Percentiles rank a stretch among this genome's conserved stretches.
phyloP scores from a whole-genome alignment of 176 grass and related monocot species.

The Poa pratensis region DNA sequence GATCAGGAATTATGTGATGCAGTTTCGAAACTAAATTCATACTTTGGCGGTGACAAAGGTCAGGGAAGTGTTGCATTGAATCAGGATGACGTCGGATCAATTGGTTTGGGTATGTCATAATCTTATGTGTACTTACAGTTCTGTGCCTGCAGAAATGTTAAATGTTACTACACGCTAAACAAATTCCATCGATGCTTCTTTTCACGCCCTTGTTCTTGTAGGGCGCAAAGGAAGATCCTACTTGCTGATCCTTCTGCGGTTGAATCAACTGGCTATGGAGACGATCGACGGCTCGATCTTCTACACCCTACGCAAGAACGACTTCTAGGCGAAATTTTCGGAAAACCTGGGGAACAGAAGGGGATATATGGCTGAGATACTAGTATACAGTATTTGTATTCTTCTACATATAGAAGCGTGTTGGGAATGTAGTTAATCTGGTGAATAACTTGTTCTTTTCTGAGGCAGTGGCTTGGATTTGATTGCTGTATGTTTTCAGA shows the following conservation, averaged over 20 bases:
- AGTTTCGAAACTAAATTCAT: slow-evolving; percentile 73
- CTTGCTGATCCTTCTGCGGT: slow-evolving; percentile 67
- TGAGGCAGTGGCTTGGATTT: not conserved
- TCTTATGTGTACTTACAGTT: not conserved
- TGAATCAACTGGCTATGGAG: slow-evolving; percentile 81
- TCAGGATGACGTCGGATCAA: slow-evolving; percentile 72
- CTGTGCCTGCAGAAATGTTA: not conserved
- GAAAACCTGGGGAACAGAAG: not conserved
- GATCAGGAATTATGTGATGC: slow-evolving; percentile 69
- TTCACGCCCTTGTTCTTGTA: slow-evolving; percentile 32
- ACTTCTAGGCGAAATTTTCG: slow-evolving; percentile 27
- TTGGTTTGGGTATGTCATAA: slow-evolving; percentile 63
- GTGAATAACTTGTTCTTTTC: not conserved
- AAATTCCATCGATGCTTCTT: not conserved
- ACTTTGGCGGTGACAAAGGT: slow-evolving; percentile 51
- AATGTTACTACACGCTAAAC: not conserved
- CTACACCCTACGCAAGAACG: slow-evolving; percentile 52
- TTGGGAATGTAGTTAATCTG: slow-evolving; percentile 15
- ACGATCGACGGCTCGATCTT: slow-evolving; percentile 60
- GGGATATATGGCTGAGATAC: slow-evolving; percentile 6
- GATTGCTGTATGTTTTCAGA: not conserved
- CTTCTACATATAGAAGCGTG: not conserved
- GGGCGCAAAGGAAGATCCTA: slow-evolving; percentile 83
- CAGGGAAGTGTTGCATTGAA: slow-evolving; percentile 53
- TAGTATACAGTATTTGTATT: slow-evolving; percentile 1